Evolutionary conservation across 345 rosid species (phyloP).

Genomic region (Syzygium grande): DNA sequence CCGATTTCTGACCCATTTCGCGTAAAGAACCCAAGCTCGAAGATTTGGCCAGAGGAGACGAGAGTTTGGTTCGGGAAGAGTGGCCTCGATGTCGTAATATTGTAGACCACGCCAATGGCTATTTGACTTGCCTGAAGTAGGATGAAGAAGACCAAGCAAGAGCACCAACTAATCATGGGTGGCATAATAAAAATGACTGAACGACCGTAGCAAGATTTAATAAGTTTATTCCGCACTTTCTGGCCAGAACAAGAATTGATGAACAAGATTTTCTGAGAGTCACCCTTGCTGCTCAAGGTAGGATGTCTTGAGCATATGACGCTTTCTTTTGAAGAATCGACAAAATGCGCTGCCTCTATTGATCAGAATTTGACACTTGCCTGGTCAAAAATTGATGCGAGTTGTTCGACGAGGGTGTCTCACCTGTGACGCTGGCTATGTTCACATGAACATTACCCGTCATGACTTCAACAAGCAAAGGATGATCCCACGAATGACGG

Average conservation of each 20-base stretch:
- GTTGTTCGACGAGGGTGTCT: not conserved
- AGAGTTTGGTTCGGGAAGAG: not conserved
- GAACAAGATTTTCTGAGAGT: no score
- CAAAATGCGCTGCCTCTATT: not conserved
- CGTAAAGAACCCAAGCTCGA: conserved; percentile 4
- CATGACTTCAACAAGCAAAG: not conserved
- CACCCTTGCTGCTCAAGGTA: no score
- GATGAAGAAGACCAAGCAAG: not conserved
- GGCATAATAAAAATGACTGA: not conserved
- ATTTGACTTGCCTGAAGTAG: not conserved
- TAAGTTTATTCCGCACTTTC: no score
- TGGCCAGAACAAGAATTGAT: no score
- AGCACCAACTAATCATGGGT: not conserved
- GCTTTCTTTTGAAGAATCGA: no score
- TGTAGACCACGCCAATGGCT: not conserved
- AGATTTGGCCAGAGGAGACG: not conserved
- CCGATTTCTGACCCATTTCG: not conserved
- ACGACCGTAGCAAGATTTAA: no score
- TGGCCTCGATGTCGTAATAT: not conserved
- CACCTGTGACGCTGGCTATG: not conserved
- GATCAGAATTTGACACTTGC: not conserved
- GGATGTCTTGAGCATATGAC: no score
- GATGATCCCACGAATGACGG: not conserved
- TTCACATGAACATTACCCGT: not conserved
- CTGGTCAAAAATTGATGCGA: no score